phyloP scores from a whole-genome alignment of 169 alveolate genomes.

The Plasmodium adleri region DNA sequence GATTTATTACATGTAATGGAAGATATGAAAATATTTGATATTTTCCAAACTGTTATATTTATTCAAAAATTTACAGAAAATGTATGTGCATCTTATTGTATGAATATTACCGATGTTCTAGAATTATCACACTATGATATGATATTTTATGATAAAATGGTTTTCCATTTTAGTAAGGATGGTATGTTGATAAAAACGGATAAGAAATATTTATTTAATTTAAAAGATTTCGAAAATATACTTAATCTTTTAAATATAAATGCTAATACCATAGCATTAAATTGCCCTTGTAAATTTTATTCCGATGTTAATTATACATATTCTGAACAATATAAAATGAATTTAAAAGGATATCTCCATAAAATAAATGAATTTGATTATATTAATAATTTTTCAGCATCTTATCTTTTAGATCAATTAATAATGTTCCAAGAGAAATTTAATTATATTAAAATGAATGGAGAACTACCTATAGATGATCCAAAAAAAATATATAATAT shows the following conservation, averaged over 20 bases:
- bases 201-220: background rate
- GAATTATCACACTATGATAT: slow-evolving; percentile 56
- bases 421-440: slow-evolving; percentile 26
- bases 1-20: slow-evolving; percentile 41
- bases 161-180: slow-evolving; percentile 9
- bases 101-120: slow-evolving; percentile 36
- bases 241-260: slow-evolving; percentile 34
- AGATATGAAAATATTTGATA: slow-evolving; percentile 24
- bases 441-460: slow-evolving; percentile 24
- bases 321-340: slow-evolving; percentile 10
- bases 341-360: slow-evolving; percentile 8
- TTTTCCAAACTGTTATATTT: slow-evolving; percentile 32
- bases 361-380: slow-evolving; percentile 6
- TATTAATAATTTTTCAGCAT: slow-evolving; percentile 13
- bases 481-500: background rate
- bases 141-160: slow-evolving; percentile 38
- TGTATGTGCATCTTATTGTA: slow-evolving; percentile 68
- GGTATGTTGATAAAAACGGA: slow-evolving; percentile 17
- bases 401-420: slow-evolving; percentile 9
- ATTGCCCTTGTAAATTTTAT: slow-evolving; percentile 54
- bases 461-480: background rate
- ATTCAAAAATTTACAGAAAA: slow-evolving; percentile 33
- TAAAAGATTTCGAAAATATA: slow-evolving; percentile 5
- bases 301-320: slow-evolving; percentile 20
- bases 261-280: slow-evolving; percentile 37